phyloP scores from a whole-genome alignment of 2,329 filamentous ascomycete genomes.

The Claviceps quebecensis region DNA sequence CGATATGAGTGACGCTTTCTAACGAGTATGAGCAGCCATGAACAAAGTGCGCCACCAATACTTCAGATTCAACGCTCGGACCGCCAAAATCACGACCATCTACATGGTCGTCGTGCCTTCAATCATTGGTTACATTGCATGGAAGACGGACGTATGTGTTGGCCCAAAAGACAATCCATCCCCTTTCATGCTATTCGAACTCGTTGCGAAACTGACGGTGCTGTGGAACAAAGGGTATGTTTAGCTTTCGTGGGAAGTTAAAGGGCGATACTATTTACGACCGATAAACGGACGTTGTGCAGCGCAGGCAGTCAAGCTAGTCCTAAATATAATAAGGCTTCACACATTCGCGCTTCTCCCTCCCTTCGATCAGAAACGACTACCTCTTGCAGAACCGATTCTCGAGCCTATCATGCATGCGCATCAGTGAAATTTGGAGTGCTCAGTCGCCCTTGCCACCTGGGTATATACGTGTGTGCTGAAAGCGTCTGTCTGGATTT shows the following conservation, averaged over 20 bases:
- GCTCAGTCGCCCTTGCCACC: not conserved
- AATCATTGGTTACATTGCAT: conserved; percentile 57
- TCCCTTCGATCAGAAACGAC: conserved; percentile 6
- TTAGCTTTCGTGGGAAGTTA: conserved; percentile 72
- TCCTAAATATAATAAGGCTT: conserved; percentile 28
- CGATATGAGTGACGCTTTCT: conserved; percentile 6
- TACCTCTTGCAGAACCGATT: not conserved
- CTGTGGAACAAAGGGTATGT: conserved; percentile 55
- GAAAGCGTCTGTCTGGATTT: too few relatives aligned
- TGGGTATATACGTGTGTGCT: conserved; percentile 17
- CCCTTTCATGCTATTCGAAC: not conserved
- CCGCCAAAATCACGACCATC: conserved; percentile 63
- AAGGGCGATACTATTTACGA: conserved; percentile 74
- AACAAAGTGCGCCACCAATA: conserved; percentile 75
- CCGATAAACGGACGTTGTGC: conserved; percentile 36
- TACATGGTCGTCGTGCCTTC: conserved; percentile 63
- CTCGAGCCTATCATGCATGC: not conserved
- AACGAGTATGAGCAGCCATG: conserved; percentile 48
- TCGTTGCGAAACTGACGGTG: conserved; percentile 10
- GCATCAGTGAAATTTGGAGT: not conserved
- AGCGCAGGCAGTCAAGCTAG: conserved; percentile 6
- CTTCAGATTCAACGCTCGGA: conserved; percentile 85
- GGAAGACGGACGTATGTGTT: conserved; percentile 71
- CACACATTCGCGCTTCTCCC: not conserved
- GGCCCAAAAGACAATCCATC: not conserved